These are phyloP conservation scores for Cenchrus fungigraminus DNA, from an alignment of 176 grass and related monocot species.

Conservation along the genomic window DNA sequence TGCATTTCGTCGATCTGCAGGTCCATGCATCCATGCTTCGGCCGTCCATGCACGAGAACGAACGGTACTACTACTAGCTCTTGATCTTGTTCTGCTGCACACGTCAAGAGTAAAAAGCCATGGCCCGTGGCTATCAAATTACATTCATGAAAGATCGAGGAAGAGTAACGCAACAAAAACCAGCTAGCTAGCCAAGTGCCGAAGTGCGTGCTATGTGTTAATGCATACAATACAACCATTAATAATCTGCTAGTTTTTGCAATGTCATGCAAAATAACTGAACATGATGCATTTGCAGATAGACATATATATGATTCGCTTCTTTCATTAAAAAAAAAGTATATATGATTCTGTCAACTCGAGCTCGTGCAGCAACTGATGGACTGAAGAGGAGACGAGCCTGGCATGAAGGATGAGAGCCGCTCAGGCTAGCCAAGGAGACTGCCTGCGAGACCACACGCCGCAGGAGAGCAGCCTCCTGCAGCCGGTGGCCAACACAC, in stretches of 20 bases:
- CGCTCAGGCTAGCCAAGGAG: slow-evolving; percentile 59
- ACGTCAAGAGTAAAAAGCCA: neutral
- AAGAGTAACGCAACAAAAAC: neutral
- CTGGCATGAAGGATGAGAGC: slow-evolving; percentile 54
- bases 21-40: neutral
- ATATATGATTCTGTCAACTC: neutral
- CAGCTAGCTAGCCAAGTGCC: neutral
- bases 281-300: neutral
- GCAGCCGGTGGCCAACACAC: slow-evolving; percentile 13
- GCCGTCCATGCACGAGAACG: neutral
- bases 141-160: neutral
- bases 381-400: slow-evolving; percentile 21
- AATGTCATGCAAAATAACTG: neutral
- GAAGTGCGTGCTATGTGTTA: neutral
- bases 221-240: neutral
- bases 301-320: neutral
- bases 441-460: slow-evolving; percentile 43
- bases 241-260: neutral
- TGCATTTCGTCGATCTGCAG: neutral
- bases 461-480: neutral
- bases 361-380: neutral
- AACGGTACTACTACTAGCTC: neutral
- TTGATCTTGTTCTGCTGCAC: neutral
- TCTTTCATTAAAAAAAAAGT: no score
- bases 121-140: neutral